Evolutionary conservation across 2,329 filamentous ascomycete species (phyloP), one percentile per base, ranked within the genome.

Genomic region (Tolypocladium ovalisporum): DNA sequence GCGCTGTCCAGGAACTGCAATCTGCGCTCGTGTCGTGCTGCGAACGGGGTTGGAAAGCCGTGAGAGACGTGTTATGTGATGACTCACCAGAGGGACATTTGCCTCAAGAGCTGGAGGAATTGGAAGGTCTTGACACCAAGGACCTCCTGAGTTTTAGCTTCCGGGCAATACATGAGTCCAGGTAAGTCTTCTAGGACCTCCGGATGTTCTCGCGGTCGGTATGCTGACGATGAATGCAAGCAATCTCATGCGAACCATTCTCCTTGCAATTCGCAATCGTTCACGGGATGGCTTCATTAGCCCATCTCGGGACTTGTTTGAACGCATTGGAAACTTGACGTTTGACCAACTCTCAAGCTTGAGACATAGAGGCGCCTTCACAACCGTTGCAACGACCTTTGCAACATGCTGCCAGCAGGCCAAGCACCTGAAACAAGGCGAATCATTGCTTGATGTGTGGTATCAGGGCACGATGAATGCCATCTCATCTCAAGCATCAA

Each of bases 61-160:
- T 97, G 6, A 83, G 82, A 63, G 80, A 85, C 55, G 83, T 95
- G 4, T 80, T 99, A 1, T 99, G 94, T 66, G 87, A 96, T 61
- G 94, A 97, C 71, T 96, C 94, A 1, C 94, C 95, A 0, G 94
- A 99, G 72, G 93, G 93, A 0, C 86, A 94, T 69, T 76, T 90
- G 4, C 87, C 86, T 0, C 85, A 92, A 55, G 89, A 93, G 32
- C 70, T 90, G n/a, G 83, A 88, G 56, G 86, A 88, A 37, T 75
- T 83, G 19, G 80, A 87, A 5, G 88, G 86, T 1, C 78, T 90
- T 2, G 86, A 88, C 55, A 91, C 90, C 0, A 97, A 97, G 67
- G 90, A 95, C 64, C 80, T 96, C 22, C 73, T 99, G 52, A 97
- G 93, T 62, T 99, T 94, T 70, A 96, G 91, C 61, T 99, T 96